Evolutionary conservation across 768 basidiomycete species (phyloP), one percentile per base, ranked within the genome.

Genomic region (Rhizopogon vesiculosus): DNA sequence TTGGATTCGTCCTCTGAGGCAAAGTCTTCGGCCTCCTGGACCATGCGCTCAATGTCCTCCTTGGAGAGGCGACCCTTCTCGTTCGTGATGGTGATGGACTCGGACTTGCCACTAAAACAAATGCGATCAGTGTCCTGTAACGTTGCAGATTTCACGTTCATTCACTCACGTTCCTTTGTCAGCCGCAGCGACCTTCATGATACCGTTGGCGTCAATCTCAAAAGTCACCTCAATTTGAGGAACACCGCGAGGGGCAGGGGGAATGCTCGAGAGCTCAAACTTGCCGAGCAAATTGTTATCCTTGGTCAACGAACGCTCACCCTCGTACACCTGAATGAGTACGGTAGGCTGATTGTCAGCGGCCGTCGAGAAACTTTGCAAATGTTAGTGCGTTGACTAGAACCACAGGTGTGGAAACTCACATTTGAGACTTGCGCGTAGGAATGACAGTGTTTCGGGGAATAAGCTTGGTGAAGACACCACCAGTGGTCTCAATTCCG

Each of bases 281-380:
- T 94, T 94, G 76, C 96, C 95, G 63, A 98, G 89, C 49, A 89
- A 86, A 78, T 97, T 96, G 84, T 97, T 98, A 77, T 98, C 96
- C 85, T 96, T 96, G 61, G 96, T 98, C 66, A 97, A 77, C 45
- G 93, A 85, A 69, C 96, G 93, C 77, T 98, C 95, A 72, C 95
- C 95, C 81, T 98, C 95, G 71, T 79, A 98, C 60, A 98, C 96
- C 74, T 98, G 95, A 74, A 98, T 95, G 46, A 98, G 76, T 64
- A 98, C 95, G 51, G 92, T 94, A 45, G 91, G 92, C 76, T 98
- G 89, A 79, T 92, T 93, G 68, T 93, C 91, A 51, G 91, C 87
- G 50, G 90, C 89, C 19, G 87, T 89, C 5, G 86, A 88, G 78
- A 90, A 91, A 69, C 77, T 80, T 60, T 3, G 18, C 1, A 50